Percentiles rank a stretch among this genome's conserved stretches.
These are phyloP conservation scores for Cyberlindnera amylophila DNA, from an alignment of 805 yeast species.

Conservation along the genomic window DNA sequence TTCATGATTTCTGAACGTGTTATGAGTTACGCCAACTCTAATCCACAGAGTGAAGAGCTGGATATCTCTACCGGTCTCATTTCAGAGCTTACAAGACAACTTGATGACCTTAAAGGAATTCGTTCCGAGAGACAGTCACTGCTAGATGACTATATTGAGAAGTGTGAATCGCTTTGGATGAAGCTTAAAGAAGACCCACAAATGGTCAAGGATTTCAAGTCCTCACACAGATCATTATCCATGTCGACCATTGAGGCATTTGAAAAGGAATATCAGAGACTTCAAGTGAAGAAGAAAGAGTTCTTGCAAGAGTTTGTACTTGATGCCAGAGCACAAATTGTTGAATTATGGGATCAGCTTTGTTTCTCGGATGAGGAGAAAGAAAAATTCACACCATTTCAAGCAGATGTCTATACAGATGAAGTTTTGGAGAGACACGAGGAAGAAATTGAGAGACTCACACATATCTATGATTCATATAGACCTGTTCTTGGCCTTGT, in stretches of 20 bases:
- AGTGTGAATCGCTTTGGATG: constrained; percentile 52
- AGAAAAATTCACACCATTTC: constrained; percentile 39
- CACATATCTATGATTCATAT: constrained; percentile 45
- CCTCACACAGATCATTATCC: constrained; percentile 43
- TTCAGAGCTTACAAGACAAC: constrained; percentile 10
- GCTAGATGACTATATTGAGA: constrained; percentile 26
- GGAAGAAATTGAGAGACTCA: constrained; percentile 49
- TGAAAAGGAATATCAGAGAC: constrained; percentile 50
- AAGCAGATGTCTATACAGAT: constrained; percentile 49
- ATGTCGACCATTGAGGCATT: constrained; percentile 45
- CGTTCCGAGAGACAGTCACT: constrained; percentile 15
- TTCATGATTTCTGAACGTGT: constrained; percentile 20
- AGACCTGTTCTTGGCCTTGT: constrained; percentile 56
- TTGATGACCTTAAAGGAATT: constrained; percentile 11
- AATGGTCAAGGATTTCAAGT: constrained; percentile 38
- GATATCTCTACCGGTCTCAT: constrained; percentile 17
- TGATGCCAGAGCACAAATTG: constrained; percentile 57
- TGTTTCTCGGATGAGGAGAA: constrained; percentile 54
- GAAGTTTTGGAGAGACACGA: constrained; percentile 60
- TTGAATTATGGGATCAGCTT: constrained; percentile 57
- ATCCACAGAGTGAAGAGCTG: neutral
- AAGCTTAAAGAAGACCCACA: constrained; percentile 47
- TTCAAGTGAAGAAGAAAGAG: constrained; percentile 56
- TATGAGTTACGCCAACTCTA: constrained; percentile 6
- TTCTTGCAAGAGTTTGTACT: constrained; percentile 65